A percentile compares a stretch with the other conserved stretches of the same genome.
These are phyloP conservation scores for Schizonepeta tenuifolia DNA, from an alignment of 257 asterid species.

Conservation along the genomic window DNA sequence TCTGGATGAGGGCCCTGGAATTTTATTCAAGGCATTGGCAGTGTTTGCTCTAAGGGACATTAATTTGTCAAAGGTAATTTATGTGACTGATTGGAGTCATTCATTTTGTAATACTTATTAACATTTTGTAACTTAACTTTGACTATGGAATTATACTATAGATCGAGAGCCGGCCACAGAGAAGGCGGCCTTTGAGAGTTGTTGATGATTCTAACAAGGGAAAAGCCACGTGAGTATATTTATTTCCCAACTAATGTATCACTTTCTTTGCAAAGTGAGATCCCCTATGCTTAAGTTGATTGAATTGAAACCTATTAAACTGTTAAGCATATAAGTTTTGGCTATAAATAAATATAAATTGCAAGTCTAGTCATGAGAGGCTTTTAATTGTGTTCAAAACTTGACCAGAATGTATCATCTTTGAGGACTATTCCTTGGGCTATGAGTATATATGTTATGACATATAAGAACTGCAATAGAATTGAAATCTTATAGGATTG, in stretches of 20 bases:
- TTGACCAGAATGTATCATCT: neutral
- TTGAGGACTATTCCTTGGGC: neutral
- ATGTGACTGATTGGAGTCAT: neutral
- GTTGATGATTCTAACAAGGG: slow-evolving; percentile 88
- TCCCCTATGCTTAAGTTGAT: neutral
- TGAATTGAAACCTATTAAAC: neutral
- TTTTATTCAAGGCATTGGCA: slow-evolving; percentile 92
- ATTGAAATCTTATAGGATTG: neutral
- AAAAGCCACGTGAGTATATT: slow-evolving; percentile 70
- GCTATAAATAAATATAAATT: neutral
- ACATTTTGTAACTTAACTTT: neutral
- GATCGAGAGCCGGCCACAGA: slow-evolving; percentile 98
- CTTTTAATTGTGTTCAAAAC: neutral
- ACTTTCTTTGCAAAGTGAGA: neutral
- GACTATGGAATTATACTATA: slow-evolving; percentile 29
- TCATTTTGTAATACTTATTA: neutral
- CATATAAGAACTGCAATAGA: neutral
- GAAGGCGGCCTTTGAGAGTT: slow-evolving; percentile 78
- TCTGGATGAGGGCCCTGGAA: slow-evolving; percentile 98
- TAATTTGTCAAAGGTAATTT: slow-evolving; percentile 79
- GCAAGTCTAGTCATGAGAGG: neutral
- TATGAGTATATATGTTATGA: neutral
- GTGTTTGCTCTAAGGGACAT: slow-evolving; percentile 86
- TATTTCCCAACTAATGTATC: neutral
- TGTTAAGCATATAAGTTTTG: neutral